Evolutionary conservation across 805 yeast genomes (phyloP), one percentile per base, ranked within the genome.

Genomic region (Teunomyces tritomae): DNA sequence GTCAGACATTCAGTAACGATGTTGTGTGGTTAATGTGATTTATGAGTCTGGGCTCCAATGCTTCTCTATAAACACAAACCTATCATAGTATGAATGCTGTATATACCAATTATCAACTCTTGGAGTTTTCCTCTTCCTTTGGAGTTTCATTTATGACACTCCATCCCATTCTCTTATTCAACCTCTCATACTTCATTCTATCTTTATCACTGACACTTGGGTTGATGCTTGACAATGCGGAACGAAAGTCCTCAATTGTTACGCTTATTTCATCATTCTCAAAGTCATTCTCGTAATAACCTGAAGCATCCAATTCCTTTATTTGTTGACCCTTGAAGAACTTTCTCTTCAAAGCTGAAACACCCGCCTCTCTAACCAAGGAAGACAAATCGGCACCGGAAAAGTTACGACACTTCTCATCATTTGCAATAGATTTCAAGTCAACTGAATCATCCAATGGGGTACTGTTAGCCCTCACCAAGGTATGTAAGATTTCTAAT

Each of bases 331-430:
- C 68, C 13, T 57, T 57, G 65, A 86, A 87, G 54, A 87, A 84
- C 57, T 78, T 83, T 64, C 83, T 82, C 63, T 89, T 87, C 64
- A 91, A 75, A 1, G 97, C 95, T 44, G 80, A 70, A 5, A 90
- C 94, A 55, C 96, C 90, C n/a, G 98, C 96, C 62, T 94, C 98
- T 58, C 97, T 78, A 1, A 88, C 92, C 48, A 94, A 70, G 2
- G 97, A 89, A 1, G 96, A 89, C 48, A 94, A 75, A 74, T 94
- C 99, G 0, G 99, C 99, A 62, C 99, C 99, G 3, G 96, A 87
- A 63, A 89, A 94, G 68, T 89, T 92, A 51, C 88, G 76, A 68
- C 96, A 87, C 56, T 91, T 78, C 51, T 80, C 85, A 65, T 89
- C 95, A 33, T 77, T 74, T 0, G 96, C 90, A 45, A 92, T 73